Base-by-base conservation (phyloP, 768 basidiomycete species). In the Tricholoma bakamatsutake region DNA sequence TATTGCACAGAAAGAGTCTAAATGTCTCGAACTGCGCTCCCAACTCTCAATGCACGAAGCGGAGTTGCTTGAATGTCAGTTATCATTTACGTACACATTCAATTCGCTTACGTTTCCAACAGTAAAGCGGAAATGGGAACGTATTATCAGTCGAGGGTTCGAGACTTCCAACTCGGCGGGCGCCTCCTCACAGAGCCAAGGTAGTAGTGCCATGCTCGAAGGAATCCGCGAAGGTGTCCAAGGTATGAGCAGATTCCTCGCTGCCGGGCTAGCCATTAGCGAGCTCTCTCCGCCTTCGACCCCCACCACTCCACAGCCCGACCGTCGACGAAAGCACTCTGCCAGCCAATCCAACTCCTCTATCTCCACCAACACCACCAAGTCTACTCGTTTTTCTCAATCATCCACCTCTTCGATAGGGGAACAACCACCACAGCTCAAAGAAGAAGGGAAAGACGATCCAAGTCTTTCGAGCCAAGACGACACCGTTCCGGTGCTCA, bases 121-220 rank as follows among this genome's bases (percentile, higher is more conserved):
- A 85, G 84, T 93, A 50, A 93, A 93, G 74, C 81, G 80, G 56
- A 89, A 85, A 69, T 93, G 91, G 91, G 89, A 87, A 67, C 80
- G 82, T 31, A 89, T 93, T 55, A 82, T 92, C 43, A 80, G 79
- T 61, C 79, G 82, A 15, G 84, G 85, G 24, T 79, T 85, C 60
- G 78, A 78, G 15, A 62, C 71, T 28, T 21, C 55, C 27, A 24
- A 21, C 50, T 57, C 43, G 49, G 60, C 58, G 49, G 58, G 33
- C 53, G 53, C 61, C 11, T 50, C 54, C 30, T 50, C 52, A 21
- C 64, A 61, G 11, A 54, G 59, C 21, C 63, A 69, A 31, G 63
- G 69, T 45, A 67, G 64, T 12, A 69, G 73, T 12, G 69, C 74
- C 1, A 67, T 81, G 21, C 63, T 87, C 0, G 84, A 83, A 60